phyloP scores from a whole-genome alignment of 2,329 filamentous ascomycete species.

The Camillea tinctor region DNA sequence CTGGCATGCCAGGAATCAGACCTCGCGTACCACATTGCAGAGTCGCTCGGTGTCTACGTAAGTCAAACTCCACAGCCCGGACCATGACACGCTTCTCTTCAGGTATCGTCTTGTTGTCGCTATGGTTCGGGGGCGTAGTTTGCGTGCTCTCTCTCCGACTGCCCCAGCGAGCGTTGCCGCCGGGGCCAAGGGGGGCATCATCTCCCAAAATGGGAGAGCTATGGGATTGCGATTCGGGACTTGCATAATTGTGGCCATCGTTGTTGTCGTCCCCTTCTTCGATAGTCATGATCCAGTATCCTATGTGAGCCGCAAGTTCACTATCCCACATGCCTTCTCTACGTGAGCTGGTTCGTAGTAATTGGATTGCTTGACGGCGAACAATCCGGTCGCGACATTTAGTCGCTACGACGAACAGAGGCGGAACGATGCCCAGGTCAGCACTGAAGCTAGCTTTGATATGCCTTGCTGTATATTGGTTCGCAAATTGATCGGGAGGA shows the following conservation, averaged over 20 bases:
- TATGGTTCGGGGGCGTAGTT: slow-evolving; percentile 15
- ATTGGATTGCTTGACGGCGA: slow-evolving; percentile 59
- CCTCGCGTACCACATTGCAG: slow-evolving; percentile 55
- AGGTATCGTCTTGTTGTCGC: slow-evolving; percentile 40
- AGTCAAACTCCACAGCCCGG: slow-evolving; percentile 55
- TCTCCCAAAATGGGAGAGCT: slow-evolving; percentile 37
- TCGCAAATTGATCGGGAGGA: slow-evolving; percentile 39
- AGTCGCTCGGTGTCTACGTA: slow-evolving; percentile 49
- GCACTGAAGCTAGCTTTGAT: slow-evolving; percentile 63
- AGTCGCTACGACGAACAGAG: slow-evolving; percentile 64
- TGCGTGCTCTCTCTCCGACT: slow-evolving; percentile 25
- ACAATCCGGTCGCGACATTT: slow-evolving; percentile 60
- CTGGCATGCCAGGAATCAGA: slow-evolving; percentile 44
- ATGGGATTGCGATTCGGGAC: slow-evolving; percentile 20
- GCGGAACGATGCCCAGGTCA: slow-evolving; percentile 63
- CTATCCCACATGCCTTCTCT: slow-evolving; percentile 71
- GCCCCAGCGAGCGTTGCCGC: slow-evolving; percentile 45
- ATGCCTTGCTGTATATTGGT: slow-evolving; percentile 46
- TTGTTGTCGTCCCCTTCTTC: slow-evolving; percentile 47
- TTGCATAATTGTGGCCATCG: slow-evolving; percentile 24
- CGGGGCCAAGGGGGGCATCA: slow-evolving; percentile 38
- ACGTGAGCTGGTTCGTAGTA: slow-evolving; percentile 58
- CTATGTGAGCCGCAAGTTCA: slow-evolving; percentile 55
- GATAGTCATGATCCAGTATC: slow-evolving; percentile 53
- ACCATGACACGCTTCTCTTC: slow-evolving; percentile 57